These are phyloP conservation scores for Bondarzewia mesenterica DNA, from an alignment of 1,284 basidiomycete genomes.

Conservation along the genomic window DNA sequence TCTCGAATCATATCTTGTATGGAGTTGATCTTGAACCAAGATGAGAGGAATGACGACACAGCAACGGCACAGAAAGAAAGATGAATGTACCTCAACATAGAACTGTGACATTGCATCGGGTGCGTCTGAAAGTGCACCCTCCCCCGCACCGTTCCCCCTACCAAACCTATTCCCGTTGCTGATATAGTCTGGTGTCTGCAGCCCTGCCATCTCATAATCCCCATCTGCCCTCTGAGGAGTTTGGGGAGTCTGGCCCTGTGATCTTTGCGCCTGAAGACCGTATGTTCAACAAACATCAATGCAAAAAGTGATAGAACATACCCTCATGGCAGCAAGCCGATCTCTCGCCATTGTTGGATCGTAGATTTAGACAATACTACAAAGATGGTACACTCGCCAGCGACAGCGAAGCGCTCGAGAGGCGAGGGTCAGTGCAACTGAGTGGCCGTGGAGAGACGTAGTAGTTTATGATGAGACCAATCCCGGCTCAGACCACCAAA, in stretches of 20 bases:
- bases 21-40: constrained; percentile 23
- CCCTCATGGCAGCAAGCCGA: constrained; percentile 25
- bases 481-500: too few species aligned
- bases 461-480: too few species aligned
- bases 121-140: constrained; percentile 13
- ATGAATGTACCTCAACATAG: constrained; percentile 28
- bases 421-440: not conserved
- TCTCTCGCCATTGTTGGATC: constrained; percentile 7
- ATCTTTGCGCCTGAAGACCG: constrained; percentile 26
- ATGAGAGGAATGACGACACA: not conserved
- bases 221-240: not conserved
- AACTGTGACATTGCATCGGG: constrained; percentile 29
- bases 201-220: constrained; percentile 25
- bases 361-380: not conserved
- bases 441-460: too few species aligned
- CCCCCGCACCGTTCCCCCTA: constrained; percentile 12
- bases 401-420: constrained; percentile 7
- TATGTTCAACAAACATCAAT: not conserved
- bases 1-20: constrained; percentile 53
- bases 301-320: constrained; percentile 16
- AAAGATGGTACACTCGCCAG: constrained; percentile 19
- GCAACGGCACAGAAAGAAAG: not conserved
- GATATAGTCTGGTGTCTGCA: constrained; percentile 15
- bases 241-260: constrained; percentile 11
- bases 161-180: constrained; percentile 15